These are phyloP conservation scores for Populus euphratica DNA, from an alignment of 345 rosid species.

Conservation along the genomic window DNA sequence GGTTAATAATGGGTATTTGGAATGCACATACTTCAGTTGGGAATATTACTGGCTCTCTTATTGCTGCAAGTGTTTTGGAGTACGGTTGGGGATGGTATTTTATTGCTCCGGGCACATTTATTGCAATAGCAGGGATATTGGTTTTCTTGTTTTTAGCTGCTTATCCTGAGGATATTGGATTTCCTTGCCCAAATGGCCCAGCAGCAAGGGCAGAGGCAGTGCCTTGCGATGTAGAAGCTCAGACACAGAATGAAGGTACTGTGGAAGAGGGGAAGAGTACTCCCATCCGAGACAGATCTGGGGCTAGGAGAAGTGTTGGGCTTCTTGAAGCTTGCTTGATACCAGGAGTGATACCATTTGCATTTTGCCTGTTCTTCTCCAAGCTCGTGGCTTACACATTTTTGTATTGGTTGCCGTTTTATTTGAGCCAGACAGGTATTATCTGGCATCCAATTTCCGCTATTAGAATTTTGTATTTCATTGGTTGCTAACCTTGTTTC, in stretches of 20 bases:
- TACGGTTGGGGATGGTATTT: conserved; percentile 98
- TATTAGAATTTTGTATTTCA: background rate
- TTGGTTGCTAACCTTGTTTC: background rate
- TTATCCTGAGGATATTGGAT: conserved; percentile 90
- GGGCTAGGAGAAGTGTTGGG: conserved; percentile 62
- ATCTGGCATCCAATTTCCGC: background rate
- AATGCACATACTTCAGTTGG: conserved; percentile 95
- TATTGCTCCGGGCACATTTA: conserved; percentile 70
- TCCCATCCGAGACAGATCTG: conserved; percentile 29
- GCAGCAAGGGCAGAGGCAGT: background rate
- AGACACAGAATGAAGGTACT: conserved; percentile 17
- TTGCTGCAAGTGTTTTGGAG: conserved; percentile 84
- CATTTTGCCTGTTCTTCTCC: conserved; percentile 84
- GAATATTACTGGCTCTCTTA: conserved; percentile 81
- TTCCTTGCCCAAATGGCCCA: conserved; percentile 39
- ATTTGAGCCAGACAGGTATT: conserved; percentile 81
- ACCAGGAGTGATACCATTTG: conserved; percentile 90
- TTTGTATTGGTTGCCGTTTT: conserved; percentile 90
- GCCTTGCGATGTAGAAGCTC: conserved; percentile 40
- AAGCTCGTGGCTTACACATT: conserved; percentile 92
- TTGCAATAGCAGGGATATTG: conserved; percentile 59
- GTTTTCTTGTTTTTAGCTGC: conserved; percentile 82
- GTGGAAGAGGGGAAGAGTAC: conserved; percentile 7
- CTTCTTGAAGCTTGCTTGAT: conserved; percentile 78
- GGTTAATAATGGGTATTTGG: conserved; percentile 97